Conservation (phyloP, 768 basidiomycete genomes). For the Boletus reticuloceps region DNA sequence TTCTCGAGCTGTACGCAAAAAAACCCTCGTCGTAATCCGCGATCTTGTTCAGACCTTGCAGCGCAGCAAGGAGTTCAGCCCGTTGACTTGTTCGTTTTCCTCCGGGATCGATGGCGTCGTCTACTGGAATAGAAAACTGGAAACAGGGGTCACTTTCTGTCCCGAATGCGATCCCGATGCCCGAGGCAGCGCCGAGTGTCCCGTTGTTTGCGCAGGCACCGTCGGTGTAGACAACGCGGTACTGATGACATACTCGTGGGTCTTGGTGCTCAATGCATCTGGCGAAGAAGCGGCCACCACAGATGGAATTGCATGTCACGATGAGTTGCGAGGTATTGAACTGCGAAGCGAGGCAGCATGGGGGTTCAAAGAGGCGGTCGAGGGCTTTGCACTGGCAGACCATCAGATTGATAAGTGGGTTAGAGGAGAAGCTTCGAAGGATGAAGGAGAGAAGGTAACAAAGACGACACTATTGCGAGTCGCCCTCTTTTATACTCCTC, state of each 20-base stretch:
- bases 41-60: conserved; percentile 26
- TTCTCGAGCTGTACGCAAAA: not conserved
- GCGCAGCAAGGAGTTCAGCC: conserved; percentile 30
- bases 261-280: not conserved
- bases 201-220: conserved; percentile 36
- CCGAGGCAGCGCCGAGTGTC: conserved; percentile 9
- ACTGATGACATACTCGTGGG: conserved; percentile 14
- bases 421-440: no score
- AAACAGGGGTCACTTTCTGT: not conserved
- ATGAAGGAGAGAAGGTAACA: no score
- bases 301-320: not conserved
- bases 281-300: not conserved
- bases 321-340: not conserved
- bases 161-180: conserved; percentile 6
- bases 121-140: conserved; percentile 20
- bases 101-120: conserved; percentile 18
- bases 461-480: no score
- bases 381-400: not conserved
- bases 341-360: not conserved
- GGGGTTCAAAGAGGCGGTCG: not conserved
- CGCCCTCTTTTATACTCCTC: no score
- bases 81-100: conserved; percentile 30
- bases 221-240: conserved; percentile 30
- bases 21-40: conserved; percentile 21
- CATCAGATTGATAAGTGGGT: not conserved